A percentile compares a stretch with the other conserved stretches of the same genome.
These are phyloP conservation scores for Microbotryum lychnidis-dioicae DNA, from an alignment of 1,284 basidiomycete genomes.

Conservation along the genomic window DNA sequence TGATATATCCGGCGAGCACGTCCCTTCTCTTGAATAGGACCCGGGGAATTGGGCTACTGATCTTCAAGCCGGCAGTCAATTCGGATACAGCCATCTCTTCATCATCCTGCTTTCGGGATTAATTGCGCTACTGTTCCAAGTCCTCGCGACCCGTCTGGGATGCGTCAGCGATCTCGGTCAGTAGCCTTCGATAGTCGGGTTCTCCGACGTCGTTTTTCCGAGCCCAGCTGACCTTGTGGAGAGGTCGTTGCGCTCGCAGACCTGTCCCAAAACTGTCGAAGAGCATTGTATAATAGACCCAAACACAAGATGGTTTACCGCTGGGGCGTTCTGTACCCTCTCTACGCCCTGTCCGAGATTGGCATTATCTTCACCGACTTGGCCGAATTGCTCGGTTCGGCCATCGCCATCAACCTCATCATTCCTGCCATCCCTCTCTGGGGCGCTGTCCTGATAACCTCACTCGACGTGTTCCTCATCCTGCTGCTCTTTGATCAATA, in stretches of 20 bases:
- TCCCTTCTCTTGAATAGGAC: neutral
- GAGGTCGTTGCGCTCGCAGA: constrained; percentile 7
- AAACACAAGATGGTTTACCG: constrained; percentile 53
- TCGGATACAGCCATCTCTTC: constrained; percentile 76
- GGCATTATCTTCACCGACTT: constrained; percentile 71
- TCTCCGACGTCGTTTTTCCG: neutral
- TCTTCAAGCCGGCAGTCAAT: constrained; percentile 27
- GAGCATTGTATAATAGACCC: constrained; percentile 59
- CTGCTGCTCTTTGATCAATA: constrained; percentile 43
- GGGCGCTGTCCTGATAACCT: constrained; percentile 73
- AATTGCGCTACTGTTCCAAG: constrained; percentile 63
- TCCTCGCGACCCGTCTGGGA: constrained; percentile 47
- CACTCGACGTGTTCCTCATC: constrained; percentile 71
- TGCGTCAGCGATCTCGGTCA: constrained; percentile 42
- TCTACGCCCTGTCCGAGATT: constrained; percentile 58
- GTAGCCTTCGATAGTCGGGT: neutral
- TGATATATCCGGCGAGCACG: constrained; percentile 1
- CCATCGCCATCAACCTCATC: constrained; percentile 68
- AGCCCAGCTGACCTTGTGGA: neutral
- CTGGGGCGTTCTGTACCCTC: constrained; percentile 50
- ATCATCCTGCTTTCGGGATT: constrained; percentile 73
- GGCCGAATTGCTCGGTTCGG: constrained; percentile 63
- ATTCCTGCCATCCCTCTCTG: constrained; percentile 71
- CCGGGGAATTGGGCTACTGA: constrained; percentile 32
- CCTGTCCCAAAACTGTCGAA: constrained; percentile 51